Evolutionary conservation across 805 yeast species (phyloP), one percentile per base, ranked within the genome.

Genomic region (Candida hispaniensis): DNA sequence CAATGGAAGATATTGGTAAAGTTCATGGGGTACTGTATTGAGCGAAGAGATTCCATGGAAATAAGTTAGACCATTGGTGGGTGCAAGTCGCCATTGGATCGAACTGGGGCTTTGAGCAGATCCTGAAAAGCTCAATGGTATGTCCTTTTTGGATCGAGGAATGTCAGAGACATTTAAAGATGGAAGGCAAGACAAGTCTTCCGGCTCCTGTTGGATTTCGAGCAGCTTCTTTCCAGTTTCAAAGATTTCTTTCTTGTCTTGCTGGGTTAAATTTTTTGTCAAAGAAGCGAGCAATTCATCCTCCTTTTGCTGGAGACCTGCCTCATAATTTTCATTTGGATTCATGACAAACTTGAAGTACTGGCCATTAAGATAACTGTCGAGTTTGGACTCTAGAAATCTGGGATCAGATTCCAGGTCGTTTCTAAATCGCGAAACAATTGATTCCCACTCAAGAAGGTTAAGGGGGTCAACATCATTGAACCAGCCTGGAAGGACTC

Each of bases 401-500:
- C 50, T 44, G 8, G 80, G 80, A 18, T 74, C 67, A 3, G 48
- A 50, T 3, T 54, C 51, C 49, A 75, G 74, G 15, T 81, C 85
- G 4, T 55, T 52, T 47, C 73, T 73, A 62, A 91, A 83, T 41
- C 63, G 60, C 4, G 50, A 44, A 22, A 88, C 58, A 14, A 71
- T 61, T 7, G 63, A 64, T 44, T 79, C 79, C 57, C 81, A 79
- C 38, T 74, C 73, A 30, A 91, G 58, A 3, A 68, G 47, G 8
- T 72, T 67, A 45, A 88, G 61, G 2, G 93, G 93, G 55, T 82
- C 81, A n/a, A 71, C 68, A 14, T 71, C 72, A 52, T 83, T 83
- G 34, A 79, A 75, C 81, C 95, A 85, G 7, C 82, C 74, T 6
- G 94, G 81, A n/a, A 81, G 69, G 6, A 91, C 44, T 1, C 82